Evolutionary conservation across 352 stramenopile species (phyloP), one percentile per base, ranked within the genome.

Genomic region (Phytopythium vexans): DNA sequence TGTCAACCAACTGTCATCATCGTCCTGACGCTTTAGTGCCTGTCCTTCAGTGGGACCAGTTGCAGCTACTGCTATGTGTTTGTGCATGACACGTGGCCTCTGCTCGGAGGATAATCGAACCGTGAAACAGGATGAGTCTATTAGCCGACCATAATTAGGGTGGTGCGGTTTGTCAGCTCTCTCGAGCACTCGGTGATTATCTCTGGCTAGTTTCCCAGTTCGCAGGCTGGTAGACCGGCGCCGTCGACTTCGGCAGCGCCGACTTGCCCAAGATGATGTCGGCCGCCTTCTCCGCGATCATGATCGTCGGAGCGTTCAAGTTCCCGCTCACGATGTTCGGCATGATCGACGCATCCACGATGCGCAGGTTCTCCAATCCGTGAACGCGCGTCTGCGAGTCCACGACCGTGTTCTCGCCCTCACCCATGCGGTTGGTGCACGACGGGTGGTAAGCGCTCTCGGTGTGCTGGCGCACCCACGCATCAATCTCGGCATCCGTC

Each of bases 241-340:
- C 78, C 15, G 54, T 91, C 10, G 82, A 91, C 62, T 88, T 88
- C 7, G 76, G 72, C 44, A 94, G 70, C 41, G 82, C 56, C 33
- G 61, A 58, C 54, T 86, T 88, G 45, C 77, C 81, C 38, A 92
- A 66, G 42, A 98, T 97, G 54, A 97, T 93, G 52, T 97, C 88
- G 37, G 94, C 91, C 14, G 87, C 89, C 64, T 97, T 97, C 62
- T 98, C 93, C 9, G 87, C 94, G 36, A 98, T 72, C 74, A 97
- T 96, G 63, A 97, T 95, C 33, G 92, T 88, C n/a, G 92, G 95
- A 1, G 67, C 89, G 66, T 98, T 97, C 14, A 97, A 76, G 62
- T 98, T 98, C 42, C 94, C 94, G 49, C 89, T 97, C 49, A 97
- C 74, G 48, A 98, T 97, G 63, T 89, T 94, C 39, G 93, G 93